Base-by-base conservation (phyloP, 176 grass and related monocot species). In the Puccinellia tenuiflora region DNA sequence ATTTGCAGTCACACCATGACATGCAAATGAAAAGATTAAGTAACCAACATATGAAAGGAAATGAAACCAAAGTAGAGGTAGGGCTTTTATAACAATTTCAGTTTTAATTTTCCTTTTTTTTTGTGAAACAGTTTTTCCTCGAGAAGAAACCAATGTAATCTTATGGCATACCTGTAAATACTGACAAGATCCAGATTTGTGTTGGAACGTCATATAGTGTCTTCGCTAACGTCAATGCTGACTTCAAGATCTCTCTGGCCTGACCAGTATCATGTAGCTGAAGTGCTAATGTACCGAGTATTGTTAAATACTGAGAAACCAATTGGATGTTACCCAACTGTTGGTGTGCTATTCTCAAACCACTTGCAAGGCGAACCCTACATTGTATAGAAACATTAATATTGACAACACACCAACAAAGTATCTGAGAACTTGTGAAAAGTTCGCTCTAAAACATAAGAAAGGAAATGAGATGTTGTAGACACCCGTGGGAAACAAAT, bases 221-320 rank as follows among this genome's bases (percentile, higher is more conserved):
- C 79, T 95, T 98, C 28, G 96, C 91, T 76, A 98, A 89, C 9
- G 96, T 98, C 83, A 98, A 79, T 1, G 96, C 88, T 48, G 96
- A 98, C 83, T 98, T 98, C 48, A 98, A 81, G 73, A 98, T 98
- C 85, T 98, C 96, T 88, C 91, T 93, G 83, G 92, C 92, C 52
- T 98, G 96, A 80, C 79, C 92, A 57, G 71, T 88, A 25, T 98
- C 96, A 68, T 93, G 96, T 75, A 98, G 85, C 62, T 98, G 96
- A 86, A 98, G 89, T 40, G 96, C 96, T 81, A 98, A 77, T 30
- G 96, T 95, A 55, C 96, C 96, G 45, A 98, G 79, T 68, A 98
- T 92, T 59, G 96, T 98, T 81, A 98, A 79, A 86, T 93, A 98
- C 81, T 98, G 96, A 69, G 96, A 98, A 91, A 98, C 96, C 75